Evolutionary conservation across 2,329 filamentous ascomycete species (phyloP).

Genomic region (Hypoxylon sp.): DNA sequence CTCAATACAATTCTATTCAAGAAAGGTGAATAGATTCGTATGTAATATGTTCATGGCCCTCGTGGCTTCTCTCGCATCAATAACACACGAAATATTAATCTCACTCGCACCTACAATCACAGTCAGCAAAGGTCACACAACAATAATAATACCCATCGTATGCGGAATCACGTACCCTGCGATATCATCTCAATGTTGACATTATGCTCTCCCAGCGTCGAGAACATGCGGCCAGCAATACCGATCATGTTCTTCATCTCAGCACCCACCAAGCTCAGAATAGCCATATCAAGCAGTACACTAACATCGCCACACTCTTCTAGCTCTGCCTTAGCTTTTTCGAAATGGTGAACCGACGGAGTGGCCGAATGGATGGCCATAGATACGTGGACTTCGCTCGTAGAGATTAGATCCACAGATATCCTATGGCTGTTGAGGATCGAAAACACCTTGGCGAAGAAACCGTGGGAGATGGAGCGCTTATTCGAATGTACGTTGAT

Average conservation of each 20-base stretch:
- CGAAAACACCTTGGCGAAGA: constrained; percentile 93
- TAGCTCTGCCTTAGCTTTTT: constrained; percentile 79
- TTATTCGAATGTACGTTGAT: constrained; percentile 99
- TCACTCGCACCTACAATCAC: constrained; percentile 83
- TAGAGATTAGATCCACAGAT: constrained; percentile 96
- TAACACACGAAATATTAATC: constrained; percentile 99
- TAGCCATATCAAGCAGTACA: constrained; percentile 92
- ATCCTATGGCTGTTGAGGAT: constrained; percentile 89
- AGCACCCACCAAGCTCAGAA: constrained; percentile 92
- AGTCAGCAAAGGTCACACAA: constrained; percentile 21
- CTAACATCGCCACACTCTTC: constrained; percentile 89
- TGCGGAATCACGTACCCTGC: constrained; percentile 75
- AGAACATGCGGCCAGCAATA: constrained; percentile 94
- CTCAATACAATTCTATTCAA: constrained; percentile 70
- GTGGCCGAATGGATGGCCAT: constrained; percentile 93
- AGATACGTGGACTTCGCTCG: constrained; percentile 95
- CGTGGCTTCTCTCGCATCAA: constrained; percentile 90
- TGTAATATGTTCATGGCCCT: constrained; percentile 96
- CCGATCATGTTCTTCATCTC: constrained; percentile 99
- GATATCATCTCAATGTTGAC: constrained; percentile 99
- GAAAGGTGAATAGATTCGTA: constrained; percentile 95
- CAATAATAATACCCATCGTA: not conserved
- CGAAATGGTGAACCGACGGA: constrained; percentile 72
- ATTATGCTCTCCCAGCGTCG: constrained; percentile 90
- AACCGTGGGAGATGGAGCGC: constrained; percentile 94